Evolutionary conservation across 495 filamentous ascomycete species (phyloP), one percentile per base, ranked within the genome.

Genomic region (Aspergillus sclerotiicarbonarius): DNA sequence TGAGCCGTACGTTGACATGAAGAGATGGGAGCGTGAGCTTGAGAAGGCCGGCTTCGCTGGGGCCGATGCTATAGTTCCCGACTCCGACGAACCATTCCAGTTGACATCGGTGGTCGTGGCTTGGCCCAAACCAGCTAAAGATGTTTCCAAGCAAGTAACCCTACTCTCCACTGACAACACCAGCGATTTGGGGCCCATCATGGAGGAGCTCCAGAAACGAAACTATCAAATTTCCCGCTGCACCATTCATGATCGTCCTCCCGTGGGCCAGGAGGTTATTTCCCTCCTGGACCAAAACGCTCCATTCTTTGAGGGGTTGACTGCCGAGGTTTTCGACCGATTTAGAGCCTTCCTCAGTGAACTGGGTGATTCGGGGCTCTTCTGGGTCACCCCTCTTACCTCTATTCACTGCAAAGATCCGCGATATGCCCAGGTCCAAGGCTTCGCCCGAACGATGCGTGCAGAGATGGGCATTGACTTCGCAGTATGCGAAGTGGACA

Each of bases 41-140:
- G 7, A 48, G 10, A 31, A n/a, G 13, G 69, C 68, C 0, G 74
- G 71, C 7, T 75, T 77, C 30, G 50, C 51, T 15, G 64, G 69
- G 9, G 59, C 62, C 0, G 62, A 75, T 32, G 59, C 66, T 0
- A 56, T 68, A 3, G 68, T 70, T 8, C 47, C 62, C 25, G 76
- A 80, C 55, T 58, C 62, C 0, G 59, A 69, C 4, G 47, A 65
- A 7, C 73, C 72, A 8, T 68, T 71, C 51, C 66, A 67, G 8
- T 48, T 62, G 16, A 69, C 64, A 29, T 62, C 68, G 31, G 68
- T 64, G 13, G 75, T 78, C 4, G 59, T 74, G 9, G 63, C 74
- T 0, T 50, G 47, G 32, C 64, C 65, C 48, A 25, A 9, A 9
- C 18, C 8, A 13, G 19, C 7, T 2, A 7, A 5, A 12, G 15